phyloP scores from a whole-genome alignment of 768 basidiomycete genomes.

The Lactarius hatsudake region DNA sequence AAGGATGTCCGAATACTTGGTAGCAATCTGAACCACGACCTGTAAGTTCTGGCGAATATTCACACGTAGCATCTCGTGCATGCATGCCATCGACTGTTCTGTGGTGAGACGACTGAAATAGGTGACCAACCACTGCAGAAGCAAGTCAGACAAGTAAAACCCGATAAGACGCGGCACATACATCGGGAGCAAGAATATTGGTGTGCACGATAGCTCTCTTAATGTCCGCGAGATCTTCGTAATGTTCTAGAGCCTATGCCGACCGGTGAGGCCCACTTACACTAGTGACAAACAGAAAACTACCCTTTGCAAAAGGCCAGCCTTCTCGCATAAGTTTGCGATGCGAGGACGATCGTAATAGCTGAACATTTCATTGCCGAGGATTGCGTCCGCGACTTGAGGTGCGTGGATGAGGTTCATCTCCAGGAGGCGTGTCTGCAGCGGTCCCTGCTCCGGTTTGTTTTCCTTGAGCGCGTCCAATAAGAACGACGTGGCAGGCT shows the following conservation, averaged over 20 bases:
- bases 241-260: slow-evolving; percentile 91
- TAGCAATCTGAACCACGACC: slow-evolving; percentile 94
- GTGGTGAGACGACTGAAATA: slow-evolving; percentile 97
- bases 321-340: slow-evolving; percentile 98
- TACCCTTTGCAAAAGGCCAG: slow-evolving; percentile 90
- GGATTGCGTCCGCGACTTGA: slow-evolving; percentile 97
- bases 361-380: slow-evolving; percentile 97
- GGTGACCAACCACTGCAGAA: slow-evolving; percentile 82
- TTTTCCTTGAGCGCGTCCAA: slow-evolving; percentile 98
- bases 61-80: slow-evolving; percentile 95
- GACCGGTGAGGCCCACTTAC: not conserved
- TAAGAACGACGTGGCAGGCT: slow-evolving; percentile 97
- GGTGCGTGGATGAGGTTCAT: slow-evolving; percentile 98
- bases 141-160: not conserved
- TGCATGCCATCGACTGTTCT: slow-evolving; percentile 93
- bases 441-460: slow-evolving; percentile 91
- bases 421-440: slow-evolving; percentile 95
- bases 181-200: slow-evolving; percentile 77
- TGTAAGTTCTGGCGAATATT: slow-evolving; percentile 98
- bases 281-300: slow-evolving; percentile 30
- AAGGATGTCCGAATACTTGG: slow-evolving; percentile 97
- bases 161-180: slow-evolving; percentile 37
- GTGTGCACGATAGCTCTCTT: slow-evolving; percentile 97
- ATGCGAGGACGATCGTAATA: slow-evolving; percentile 96
- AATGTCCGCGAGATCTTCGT: slow-evolving; percentile 97